Percentiles rank a stretch among this genome's conserved stretches.
Conservation (phyloP, 2,329 filamentous ascomycete genomes). For the Stachybotrys elegans region DNA sequence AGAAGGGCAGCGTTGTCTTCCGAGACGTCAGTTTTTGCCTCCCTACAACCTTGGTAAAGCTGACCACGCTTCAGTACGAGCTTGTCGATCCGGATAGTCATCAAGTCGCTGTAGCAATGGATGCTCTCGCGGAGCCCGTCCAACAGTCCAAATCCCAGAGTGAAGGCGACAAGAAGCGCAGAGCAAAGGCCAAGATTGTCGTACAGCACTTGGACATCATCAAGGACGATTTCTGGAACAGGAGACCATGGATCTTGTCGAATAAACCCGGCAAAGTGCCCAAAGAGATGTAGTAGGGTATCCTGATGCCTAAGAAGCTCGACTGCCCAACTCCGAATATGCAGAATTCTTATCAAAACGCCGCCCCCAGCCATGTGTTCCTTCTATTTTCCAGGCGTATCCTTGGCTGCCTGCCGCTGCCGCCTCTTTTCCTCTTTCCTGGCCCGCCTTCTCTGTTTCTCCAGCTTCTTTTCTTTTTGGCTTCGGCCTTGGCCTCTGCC, state of each 20-base stretch:
- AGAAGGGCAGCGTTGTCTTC: conserved; percentile 88
- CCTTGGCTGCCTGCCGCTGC: conserved; percentile 17
- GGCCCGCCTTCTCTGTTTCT: conserved; percentile 39
- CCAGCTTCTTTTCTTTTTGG: too few relatives aligned
- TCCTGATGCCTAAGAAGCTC: conserved; percentile 18
- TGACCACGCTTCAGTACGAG: conserved; percentile 54
- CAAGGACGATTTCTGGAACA: conserved; percentile 89
- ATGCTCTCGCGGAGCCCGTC: conserved; percentile 45
- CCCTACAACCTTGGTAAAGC: not conserved
- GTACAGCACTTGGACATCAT: conserved; percentile 91
- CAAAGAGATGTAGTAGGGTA: conserved; percentile 45
- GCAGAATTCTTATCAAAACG: too few relatives aligned
- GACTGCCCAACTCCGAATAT: conserved; percentile 17
- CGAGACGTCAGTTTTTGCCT: conserved; percentile 57
- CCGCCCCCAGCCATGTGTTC: too few relatives aligned
- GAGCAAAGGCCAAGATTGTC: conserved; percentile 73
- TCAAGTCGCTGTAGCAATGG: conserved; percentile 39
- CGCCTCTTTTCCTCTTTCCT: conserved; percentile 38
- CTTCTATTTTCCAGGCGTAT: conserved; percentile 9
- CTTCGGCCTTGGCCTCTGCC: conserved; percentile 23
- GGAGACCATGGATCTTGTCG: conserved; percentile 76
- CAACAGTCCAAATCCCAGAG: conserved; percentile 71
- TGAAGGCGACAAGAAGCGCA: conserved; percentile 77
- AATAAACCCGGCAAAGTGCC: conserved; percentile 68
- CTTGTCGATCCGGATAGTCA: conserved; percentile 55